These are phyloP conservation scores for Chytriomyces confervae DNA, from an alignment of 192 early-diverging fungal genomes.

Conservation along the genomic window DNA sequence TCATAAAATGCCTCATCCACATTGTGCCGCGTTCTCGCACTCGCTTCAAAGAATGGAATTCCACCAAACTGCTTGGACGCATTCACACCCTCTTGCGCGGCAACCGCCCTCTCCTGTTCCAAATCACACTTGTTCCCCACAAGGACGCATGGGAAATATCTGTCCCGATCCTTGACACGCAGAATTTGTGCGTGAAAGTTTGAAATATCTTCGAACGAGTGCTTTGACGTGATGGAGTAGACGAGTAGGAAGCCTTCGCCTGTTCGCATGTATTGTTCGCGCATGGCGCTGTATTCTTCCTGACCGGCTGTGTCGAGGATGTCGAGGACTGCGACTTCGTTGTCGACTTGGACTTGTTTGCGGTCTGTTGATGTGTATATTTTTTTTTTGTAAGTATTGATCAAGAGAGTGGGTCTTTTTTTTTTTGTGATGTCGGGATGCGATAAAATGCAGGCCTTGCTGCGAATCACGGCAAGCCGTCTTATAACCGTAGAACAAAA, in stretches of 20 bases:
- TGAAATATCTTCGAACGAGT: constrained; percentile 77
- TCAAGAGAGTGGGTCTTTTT: too few species aligned
- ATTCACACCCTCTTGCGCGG: constrained; percentile 76
- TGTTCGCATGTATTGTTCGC: constrained; percentile 85
- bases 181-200: constrained; percentile 74
- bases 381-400: too few species aligned
- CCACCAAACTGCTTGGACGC: constrained; percentile 80
- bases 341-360: constrained; percentile 83
- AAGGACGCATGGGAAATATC: constrained; percentile 73
- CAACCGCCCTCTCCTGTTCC: constrained; percentile 62
- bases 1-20: constrained; percentile 90
- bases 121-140: constrained; percentile 91
- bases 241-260: constrained; percentile 86
- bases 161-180: constrained; percentile 78
- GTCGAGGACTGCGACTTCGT: constrained; percentile 79
- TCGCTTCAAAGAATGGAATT: constrained; percentile 79
- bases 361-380: constrained; percentile 50
- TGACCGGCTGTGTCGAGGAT: constrained; percentile 91
- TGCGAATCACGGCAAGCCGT: too few species aligned
- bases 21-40: constrained; percentile 84
- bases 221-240: constrained; percentile 75
- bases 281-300: constrained; percentile 74
- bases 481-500: too few species aligned
- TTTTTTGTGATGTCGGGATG: too few species aligned
- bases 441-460: too few species aligned